Conservation (phyloP, 1,284 basidiomycete genomes). For the Ganoderma lucidum region DNA sequence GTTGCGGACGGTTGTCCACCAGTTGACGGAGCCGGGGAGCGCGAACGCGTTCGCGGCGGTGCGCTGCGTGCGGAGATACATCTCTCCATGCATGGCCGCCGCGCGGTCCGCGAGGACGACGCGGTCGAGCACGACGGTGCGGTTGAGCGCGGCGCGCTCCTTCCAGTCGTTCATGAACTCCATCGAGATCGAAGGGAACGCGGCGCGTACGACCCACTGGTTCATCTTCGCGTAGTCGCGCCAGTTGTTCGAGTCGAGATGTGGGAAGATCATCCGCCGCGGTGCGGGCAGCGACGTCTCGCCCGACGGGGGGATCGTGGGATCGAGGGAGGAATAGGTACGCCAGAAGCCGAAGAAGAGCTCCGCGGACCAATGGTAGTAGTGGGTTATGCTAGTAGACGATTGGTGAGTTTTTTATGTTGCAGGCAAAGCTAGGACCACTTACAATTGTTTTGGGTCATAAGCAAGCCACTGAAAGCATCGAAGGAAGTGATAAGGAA, state of each 20-base stretch:
- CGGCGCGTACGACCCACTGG: constrained; percentile 76
- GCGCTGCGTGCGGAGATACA: constrained; percentile 75
- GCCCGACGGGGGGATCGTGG: constrained; percentile 68
- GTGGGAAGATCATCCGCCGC: constrained; percentile 78
- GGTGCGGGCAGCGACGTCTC: constrained; percentile 75
- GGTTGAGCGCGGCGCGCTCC: constrained; percentile 75
- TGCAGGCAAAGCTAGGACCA: constrained; percentile 18
- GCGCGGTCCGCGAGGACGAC: constrained; percentile 86
- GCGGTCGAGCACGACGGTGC: constrained; percentile 82
- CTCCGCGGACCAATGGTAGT: constrained; percentile 89
- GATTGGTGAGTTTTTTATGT: constrained; percentile 14
- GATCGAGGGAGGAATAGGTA: constrained; percentile 84
- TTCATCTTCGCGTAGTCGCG: constrained; percentile 89
- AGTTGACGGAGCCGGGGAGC: constrained; percentile 75
- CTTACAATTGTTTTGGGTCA: constrained; percentile 86
- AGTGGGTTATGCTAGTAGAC: constrained; percentile 70
- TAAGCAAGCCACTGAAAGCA: constrained; percentile 74
- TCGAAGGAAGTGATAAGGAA: constrained; percentile 6
- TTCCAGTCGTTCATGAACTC: constrained; percentile 84
- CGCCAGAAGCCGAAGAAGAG: constrained; percentile 91
- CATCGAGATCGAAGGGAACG: constrained; percentile 78
- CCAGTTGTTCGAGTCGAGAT: constrained; percentile 80
- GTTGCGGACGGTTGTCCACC: constrained; percentile 83
- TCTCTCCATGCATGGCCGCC: constrained; percentile 77
- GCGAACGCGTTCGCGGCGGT: constrained; percentile 79